These are phyloP conservation scores for Penicillium waksmanii DNA, from an alignment of 495 filamentous ascomycete genomes.

Conservation along the genomic window DNA sequence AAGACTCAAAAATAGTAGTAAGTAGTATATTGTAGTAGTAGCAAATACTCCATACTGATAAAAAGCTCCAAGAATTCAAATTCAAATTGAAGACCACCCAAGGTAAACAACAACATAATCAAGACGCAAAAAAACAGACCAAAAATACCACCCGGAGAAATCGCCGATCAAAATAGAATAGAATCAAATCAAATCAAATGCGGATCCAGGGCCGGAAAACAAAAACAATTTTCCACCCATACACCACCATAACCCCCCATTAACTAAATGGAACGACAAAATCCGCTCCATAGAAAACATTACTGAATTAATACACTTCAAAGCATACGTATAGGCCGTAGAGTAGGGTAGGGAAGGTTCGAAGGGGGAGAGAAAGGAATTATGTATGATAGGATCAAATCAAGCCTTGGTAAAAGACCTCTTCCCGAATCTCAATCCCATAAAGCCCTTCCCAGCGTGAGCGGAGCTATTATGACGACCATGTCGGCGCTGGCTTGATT, in stretches of 20 bases:
- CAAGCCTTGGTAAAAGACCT: constrained; percentile 33
- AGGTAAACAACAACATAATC: no score
- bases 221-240: constrained; percentile 1
- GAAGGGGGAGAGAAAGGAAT: not conserved
- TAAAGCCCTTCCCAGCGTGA: constrained; percentile 35
- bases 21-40: no score
- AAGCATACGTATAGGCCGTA: not conserved
- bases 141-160: no score
- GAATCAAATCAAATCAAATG: not conserved
- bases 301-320: constrained; percentile 12
- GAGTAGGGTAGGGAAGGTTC: not conserved
- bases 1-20: no score
- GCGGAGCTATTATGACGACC: constrained; percentile 24
- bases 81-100: no score
- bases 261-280: not conserved
- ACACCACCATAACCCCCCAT: not conserved
- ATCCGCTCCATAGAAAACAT: constrained; percentile 9
- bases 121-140: no score
- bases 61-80: no score
- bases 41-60: no score
- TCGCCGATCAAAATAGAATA: not conserved
- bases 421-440: constrained; percentile 42
- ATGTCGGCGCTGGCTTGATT: constrained; percentile 28
- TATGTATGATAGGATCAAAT: constrained; percentile 10
- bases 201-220: not conserved